Evolutionary conservation across 2,329 filamentous ascomycete species (phyloP).

Genomic region (Phyllosticta capitalensis): DNA sequence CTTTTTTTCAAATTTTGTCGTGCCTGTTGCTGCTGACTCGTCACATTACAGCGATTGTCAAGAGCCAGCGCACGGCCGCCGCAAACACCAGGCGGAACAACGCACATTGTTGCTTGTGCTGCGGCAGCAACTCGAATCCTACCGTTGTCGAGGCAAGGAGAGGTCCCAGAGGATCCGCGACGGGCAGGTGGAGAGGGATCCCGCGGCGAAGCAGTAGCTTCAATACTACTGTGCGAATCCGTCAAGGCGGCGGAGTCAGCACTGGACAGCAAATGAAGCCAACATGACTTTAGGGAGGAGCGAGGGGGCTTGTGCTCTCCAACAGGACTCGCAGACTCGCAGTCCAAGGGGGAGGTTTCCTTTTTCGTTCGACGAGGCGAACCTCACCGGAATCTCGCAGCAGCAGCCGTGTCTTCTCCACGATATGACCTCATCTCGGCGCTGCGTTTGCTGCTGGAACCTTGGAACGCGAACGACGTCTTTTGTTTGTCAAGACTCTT

Average conservation of each 20-base stretch:
- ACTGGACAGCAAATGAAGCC: background rate
- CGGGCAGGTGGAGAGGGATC: background rate
- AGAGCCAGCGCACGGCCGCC: background rate
- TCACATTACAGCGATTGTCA: background rate
- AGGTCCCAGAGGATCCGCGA: background rate
- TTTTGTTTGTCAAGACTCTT: background rate
- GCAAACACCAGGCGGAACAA: background rate
- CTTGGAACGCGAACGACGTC: background rate
- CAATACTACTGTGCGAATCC: background rate
- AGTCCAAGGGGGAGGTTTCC: background rate
- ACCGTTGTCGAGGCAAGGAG: background rate
- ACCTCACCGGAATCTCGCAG: background rate
- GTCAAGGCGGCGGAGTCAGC: background rate
- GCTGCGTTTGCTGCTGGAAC: background rate
- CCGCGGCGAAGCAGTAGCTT: background rate
- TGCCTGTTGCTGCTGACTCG: background rate
- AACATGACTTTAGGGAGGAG: background rate
- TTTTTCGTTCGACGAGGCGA: background rate
- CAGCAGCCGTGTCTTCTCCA: background rate
- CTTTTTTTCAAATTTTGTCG: background rate
- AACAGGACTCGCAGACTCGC: no score
- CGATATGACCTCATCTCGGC: background rate
- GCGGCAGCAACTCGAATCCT: background rate
- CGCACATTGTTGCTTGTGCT: background rate
- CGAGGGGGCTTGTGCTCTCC: background rate